phyloP scores from a whole-genome alignment of 495 filamentous ascomycete species.

The Penicillium manginii region DNA sequence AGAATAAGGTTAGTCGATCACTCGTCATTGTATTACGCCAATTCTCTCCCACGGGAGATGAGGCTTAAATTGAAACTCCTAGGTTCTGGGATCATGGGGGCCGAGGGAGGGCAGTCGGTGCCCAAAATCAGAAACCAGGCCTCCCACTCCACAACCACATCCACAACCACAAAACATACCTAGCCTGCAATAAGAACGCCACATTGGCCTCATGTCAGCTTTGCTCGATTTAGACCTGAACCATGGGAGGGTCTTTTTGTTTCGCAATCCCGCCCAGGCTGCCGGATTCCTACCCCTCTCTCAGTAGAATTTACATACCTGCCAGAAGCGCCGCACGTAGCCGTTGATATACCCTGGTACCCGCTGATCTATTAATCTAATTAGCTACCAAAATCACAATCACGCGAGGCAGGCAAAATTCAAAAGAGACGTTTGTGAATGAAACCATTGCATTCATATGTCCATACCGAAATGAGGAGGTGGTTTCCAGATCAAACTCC shows the following conservation, averaged over 20 bases:
- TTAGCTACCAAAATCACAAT: constrained; percentile 4
- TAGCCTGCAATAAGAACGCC: constrained; percentile 32
- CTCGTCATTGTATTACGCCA: background rate
- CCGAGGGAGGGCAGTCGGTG: no score
- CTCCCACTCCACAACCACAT: background rate
- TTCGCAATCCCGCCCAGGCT: background rate
- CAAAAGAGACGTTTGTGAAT: background rate
- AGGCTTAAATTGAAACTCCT: background rate
- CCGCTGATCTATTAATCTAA: constrained; percentile 63
- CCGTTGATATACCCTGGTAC: constrained; percentile 91
- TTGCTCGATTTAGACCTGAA: constrained; percentile 1
- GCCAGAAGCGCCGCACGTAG: constrained; percentile 97
- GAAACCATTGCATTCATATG: background rate
- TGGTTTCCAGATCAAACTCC: constrained; percentile 97
- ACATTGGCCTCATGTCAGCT: constrained; percentile 17
- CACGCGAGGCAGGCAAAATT: background rate
- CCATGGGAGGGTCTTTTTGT: background rate
- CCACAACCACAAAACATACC: constrained; percentile 24
- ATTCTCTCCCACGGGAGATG: background rate
- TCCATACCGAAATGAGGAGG: constrained; percentile 87
- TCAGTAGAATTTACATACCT: constrained; percentile 52
- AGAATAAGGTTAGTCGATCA: background rate
- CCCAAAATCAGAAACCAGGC: background rate
- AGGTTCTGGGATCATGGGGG: background rate
- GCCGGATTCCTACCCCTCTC: background rate